A percentile compares a stretch with the other conserved stretches of the same genome.
These are phyloP conservation scores for Elasticomyces elasticus DNA, from an alignment of 495 filamentous ascomycete species.

Conservation along the genomic window DNA sequence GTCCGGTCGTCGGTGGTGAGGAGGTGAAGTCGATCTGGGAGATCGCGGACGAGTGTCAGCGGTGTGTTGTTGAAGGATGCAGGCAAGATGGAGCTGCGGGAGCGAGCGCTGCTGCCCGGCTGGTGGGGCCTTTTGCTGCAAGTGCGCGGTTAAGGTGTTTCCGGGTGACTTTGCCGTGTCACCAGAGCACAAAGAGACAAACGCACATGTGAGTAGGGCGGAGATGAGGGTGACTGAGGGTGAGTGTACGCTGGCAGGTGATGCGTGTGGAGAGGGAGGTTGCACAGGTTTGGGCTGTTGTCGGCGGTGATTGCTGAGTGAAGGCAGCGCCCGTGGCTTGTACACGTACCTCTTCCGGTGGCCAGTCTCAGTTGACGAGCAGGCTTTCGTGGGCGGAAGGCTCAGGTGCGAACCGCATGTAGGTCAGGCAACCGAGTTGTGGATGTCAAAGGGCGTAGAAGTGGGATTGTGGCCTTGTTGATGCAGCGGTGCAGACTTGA, in stretches of 20 bases:
- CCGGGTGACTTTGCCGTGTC: background rate
- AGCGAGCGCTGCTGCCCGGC: background rate
- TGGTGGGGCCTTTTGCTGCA: background rate
- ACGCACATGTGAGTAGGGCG: background rate
- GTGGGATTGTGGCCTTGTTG: background rate
- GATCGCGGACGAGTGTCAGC: background rate
- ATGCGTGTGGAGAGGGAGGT: background rate
- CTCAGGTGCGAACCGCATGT: background rate
- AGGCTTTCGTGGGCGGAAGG: background rate
- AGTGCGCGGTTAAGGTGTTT: background rate
- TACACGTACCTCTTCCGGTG: background rate
- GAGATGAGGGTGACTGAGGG: background rate
- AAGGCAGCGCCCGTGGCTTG: no score
- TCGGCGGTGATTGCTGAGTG: no score
- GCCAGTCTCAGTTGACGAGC: background rate
- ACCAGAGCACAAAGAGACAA: background rate
- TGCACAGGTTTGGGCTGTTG: background rate
- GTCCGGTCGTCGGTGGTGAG: background rate
- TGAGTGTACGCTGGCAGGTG: background rate
- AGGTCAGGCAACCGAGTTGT: background rate
- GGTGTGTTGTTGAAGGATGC: conserved; percentile 1
- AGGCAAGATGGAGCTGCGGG: background rate
- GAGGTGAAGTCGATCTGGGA: background rate
- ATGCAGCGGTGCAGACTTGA: background rate
- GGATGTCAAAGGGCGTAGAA: background rate